Base-by-base conservation (phyloP, 2,329 filamentous ascomycete genomes). In the Pestalotiopsis sp. region DNA sequence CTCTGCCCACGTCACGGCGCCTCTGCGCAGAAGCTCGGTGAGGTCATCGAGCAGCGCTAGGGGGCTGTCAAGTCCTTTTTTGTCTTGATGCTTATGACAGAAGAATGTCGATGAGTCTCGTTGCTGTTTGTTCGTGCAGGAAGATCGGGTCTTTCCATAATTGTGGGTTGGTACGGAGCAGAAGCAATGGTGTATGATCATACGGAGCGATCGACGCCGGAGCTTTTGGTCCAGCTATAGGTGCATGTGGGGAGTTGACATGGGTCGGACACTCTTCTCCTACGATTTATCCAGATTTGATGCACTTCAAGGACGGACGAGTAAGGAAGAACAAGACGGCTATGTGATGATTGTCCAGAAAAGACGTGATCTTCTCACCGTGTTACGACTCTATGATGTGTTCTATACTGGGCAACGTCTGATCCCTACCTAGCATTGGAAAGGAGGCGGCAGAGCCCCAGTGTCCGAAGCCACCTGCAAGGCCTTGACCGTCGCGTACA, bases 401-500 rank as follows among this genome's bases (percentile, higher is more conserved):
- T 11, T 59, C 11, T 27, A 14, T 59, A 36, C 13, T 59, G 20
- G 12, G 23, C 7, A 17, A 5, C 25, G 14, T 11, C 14, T 12
- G 13, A 27, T 13, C 25, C 14, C 14, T 61, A 17, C 39, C 49
- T 57, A 78, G 31, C 76, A 78, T 66, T 74, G 73, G 36, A 77
- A 77, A 1, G 76, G 74, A 9, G 67, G 60, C 7, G 70, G 70
- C 2, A 78, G 70, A 52, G 75, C 72, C 2, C 75, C 76, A 17
- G 72, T 72, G 2, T 69, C 69, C 14, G 76, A 72, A 9, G 75
- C 76, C 38, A 62, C 25, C 3, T 68, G 69, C 56, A 76, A 67
- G 9, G 75, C 74, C 66, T 80, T 79, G 57, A 87, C 80, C 0
- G 81, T 86, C 12, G 84, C 85, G 72, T 87, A 87, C 58, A 84